These are phyloP conservation scores for Metrosideros polymorpha DNA, from an alignment of 441 rosid species.

Conservation along the genomic window DNA sequence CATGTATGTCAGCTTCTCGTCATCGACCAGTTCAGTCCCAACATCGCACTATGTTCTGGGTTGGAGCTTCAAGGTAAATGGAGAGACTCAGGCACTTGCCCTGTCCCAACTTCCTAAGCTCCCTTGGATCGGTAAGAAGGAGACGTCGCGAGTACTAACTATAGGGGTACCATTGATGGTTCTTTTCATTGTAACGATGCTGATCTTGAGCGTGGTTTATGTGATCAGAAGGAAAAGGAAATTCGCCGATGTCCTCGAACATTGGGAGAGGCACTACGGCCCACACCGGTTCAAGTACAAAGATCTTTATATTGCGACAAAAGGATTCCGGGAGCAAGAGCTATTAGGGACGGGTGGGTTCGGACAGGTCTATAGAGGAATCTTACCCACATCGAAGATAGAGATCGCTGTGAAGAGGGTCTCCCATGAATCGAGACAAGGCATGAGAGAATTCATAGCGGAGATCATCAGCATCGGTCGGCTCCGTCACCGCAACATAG, in stretches of 20 bases:
- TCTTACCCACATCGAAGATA: conserved; percentile 29
- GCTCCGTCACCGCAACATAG: conserved; percentile 74
- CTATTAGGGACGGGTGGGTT: conserved; percentile 76
- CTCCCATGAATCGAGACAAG: conserved; percentile 74
- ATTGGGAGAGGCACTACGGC: too few relatives aligned
- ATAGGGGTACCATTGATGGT: too few relatives aligned
- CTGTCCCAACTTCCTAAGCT: background rate
- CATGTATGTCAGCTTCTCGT: conserved; percentile 1
- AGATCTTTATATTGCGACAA: background rate
- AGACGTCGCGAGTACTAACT: too few relatives aligned
- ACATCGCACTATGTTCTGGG: background rate
- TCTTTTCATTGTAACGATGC: too few relatives aligned
- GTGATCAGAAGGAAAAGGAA: too few relatives aligned
- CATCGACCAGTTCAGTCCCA: background rate
- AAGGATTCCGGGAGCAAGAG: conserved; percentile 12
- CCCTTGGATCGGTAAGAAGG: too few relatives aligned
- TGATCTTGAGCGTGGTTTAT: too few relatives aligned
- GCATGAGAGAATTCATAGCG: conserved; percentile 60
- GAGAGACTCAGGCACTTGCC: background rate
- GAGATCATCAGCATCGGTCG: conserved; percentile 72
- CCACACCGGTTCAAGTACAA: too few relatives aligned
- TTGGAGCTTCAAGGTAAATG: conserved; percentile 1
- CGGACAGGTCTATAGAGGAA: conserved; percentile 73
- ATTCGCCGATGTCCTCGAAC: too few relatives aligned
- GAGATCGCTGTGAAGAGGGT: conserved; percentile 65